Base-by-base conservation (phyloP, 106 monocot species). In the Allium fistulosum region DNA sequence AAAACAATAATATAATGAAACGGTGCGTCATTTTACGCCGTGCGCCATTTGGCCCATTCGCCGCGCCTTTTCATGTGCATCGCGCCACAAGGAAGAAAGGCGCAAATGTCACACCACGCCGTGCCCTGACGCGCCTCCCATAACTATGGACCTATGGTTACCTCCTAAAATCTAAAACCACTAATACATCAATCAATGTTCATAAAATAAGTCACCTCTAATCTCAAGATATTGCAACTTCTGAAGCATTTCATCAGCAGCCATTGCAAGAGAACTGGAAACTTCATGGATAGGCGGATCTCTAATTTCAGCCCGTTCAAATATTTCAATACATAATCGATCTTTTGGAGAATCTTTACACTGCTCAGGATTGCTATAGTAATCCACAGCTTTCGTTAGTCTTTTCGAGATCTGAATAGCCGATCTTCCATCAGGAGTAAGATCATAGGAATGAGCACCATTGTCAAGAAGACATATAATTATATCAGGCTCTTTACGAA, bases 211-310 rank as follows among this genome's bases (percentile, higher is more conserved):
- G 1, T 37, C 37, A 99, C 97, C 92, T 90, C 97, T 84, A 58
- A 77, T 90, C 74, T 92, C 92, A 80, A 92, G 84, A 62, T 99
- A 84, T 26, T 86, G 52, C n/a, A 97, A 74, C 51, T n/a, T 82
- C 10, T 64, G 58, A 27, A 72, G 89, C 13, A 85, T 16, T 37
- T 85, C 79, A 55, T 80, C 79, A 5, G 82, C 90, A 22, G 78
- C 87, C 46, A 78, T 69, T 58, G 82, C 75, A 11, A 79, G 69
- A 46, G 79, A 83, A 71, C 80, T 68, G 37, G 80, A 76, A 71
- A 80, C 85, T 77, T 89, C 89, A 26, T 80, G 79, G 12, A 81
- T 26, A 3, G 72, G 76, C 16, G 80, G 81, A 71, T 86, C 79
- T 37, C 65, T 68, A 73, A 68, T 75, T 81, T 89, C 92, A 49